Conservation (phyloP, 768 basidiomycete species). For the Tricholoma hemisulphureum region DNA sequence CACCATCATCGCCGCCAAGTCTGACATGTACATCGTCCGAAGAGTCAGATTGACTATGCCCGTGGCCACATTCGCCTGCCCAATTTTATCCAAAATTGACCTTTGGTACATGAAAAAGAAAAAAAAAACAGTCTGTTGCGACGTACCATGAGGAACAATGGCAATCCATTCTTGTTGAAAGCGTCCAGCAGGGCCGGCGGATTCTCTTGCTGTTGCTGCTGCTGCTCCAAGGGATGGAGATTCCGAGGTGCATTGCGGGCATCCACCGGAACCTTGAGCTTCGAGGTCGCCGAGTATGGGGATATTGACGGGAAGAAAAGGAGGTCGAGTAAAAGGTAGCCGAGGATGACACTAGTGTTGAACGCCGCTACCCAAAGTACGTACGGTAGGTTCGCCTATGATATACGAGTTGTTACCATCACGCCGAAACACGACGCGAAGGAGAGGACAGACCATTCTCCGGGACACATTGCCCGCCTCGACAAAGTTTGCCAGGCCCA, state of each 20-base stretch:
- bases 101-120: not conserved
- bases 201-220: slow-evolving; percentile 3
- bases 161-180: slow-evolving; percentile 78
- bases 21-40: slow-evolving; percentile 74
- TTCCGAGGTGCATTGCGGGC: slow-evolving; percentile 1
- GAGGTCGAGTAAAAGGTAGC: slow-evolving; percentile 77
- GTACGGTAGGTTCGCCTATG: slow-evolving; percentile 91
- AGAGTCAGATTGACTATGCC: slow-evolving; percentile 81
- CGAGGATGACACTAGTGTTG: slow-evolving; percentile 82
- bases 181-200: slow-evolving; percentile 63
- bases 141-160: slow-evolving; percentile 79
- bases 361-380: slow-evolving; percentile 86
- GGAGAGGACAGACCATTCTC: slow-evolving; percentile 38
- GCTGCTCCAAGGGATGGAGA: slow-evolving; percentile 1
- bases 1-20: slow-evolving; percentile 57
- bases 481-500: slow-evolving; percentile 39
- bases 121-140: not conserved
- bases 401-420: not conserved
- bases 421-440: not conserved
- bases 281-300: slow-evolving; percentile 28
- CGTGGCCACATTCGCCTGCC: slow-evolving; percentile 83
- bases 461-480: slow-evolving; percentile 47
- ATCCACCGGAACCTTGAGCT: slow-evolving; percentile 19
- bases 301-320: slow-evolving; percentile 53
- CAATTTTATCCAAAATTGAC: no score